These are phyloP conservation scores for Phytophthora crassamura DNA, from an alignment of 352 stramenopile genomes.

Conservation along the genomic window DNA sequence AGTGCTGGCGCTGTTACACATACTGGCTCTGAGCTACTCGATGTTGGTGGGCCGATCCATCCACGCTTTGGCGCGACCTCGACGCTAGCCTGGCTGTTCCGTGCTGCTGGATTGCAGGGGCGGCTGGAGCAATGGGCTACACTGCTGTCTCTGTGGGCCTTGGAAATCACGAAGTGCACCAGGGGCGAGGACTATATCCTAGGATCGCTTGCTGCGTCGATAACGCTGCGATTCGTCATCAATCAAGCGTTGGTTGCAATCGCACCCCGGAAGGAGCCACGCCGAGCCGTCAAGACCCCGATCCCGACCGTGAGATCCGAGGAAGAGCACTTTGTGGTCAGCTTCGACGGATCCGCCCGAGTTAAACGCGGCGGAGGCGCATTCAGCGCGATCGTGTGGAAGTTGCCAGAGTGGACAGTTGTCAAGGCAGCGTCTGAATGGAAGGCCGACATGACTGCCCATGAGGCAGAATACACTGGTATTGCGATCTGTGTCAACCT, in stretches of 20 bases:
- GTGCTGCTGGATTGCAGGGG: neutral
- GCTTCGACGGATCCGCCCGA: too few species aligned
- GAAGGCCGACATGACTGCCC: too few species aligned
- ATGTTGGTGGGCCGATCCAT: constrained; percentile 5
- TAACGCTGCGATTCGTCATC: neutral
- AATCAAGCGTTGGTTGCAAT: neutral
- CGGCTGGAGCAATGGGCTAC: constrained; percentile 1
- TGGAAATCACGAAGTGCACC: constrained; percentile 2
- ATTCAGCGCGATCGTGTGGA: too few species aligned
- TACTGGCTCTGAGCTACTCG: neutral
- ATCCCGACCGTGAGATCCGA: too few species aligned
- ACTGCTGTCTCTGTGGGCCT: neutral
- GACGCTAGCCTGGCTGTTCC: constrained; percentile 4
- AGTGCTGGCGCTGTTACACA: neutral
- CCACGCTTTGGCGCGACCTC: neutral
- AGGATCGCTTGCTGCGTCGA: constrained; percentile 7
- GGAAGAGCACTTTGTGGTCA: too few species aligned
- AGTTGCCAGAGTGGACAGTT: too few species aligned
- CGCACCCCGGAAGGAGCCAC: too few species aligned
- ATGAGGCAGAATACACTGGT: constrained; percentile 23
- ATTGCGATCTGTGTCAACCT: too few species aligned
- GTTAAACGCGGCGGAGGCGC: too few species aligned
- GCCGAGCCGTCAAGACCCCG: too few species aligned
- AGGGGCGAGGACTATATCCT: constrained; percentile 22
- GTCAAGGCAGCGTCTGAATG: too few species aligned